Percentiles rank a stretch among this genome's conserved stretches.
These are phyloP conservation scores for Globisporangium megalacanthum DNA, from an alignment of 352 stramenopile genomes.

Conservation along the genomic window DNA sequence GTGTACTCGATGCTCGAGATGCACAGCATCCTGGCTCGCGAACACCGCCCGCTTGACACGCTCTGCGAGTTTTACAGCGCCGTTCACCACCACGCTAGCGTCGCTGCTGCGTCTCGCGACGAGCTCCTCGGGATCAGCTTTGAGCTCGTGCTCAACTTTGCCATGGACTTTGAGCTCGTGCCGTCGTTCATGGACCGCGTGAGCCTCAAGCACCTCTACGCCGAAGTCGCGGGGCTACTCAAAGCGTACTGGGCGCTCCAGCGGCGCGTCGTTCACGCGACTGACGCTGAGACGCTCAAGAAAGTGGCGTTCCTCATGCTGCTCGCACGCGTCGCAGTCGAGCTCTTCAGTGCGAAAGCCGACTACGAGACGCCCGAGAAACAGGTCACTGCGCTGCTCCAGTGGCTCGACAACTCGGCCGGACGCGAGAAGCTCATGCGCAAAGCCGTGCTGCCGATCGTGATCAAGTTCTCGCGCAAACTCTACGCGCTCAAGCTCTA, in stretches of 20 bases:
- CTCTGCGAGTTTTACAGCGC: conserved; percentile 76
- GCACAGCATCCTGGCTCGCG: conserved; percentile 49
- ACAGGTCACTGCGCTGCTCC: conserved; percentile 63
- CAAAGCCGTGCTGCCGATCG: conserved; percentile 53
- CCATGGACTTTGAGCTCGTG: conserved; percentile 79
- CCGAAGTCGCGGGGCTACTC: conserved; percentile 45
- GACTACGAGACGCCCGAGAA: conserved; percentile 70
- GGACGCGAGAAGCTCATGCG: conserved; percentile 66
- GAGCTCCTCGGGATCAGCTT: conserved; percentile 59
- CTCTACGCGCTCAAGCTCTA: conserved; percentile 39
- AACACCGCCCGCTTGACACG: conserved; percentile 57
- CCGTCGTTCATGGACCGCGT: conserved; percentile 76
- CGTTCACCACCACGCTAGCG: conserved; percentile 27
- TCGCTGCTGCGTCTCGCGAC: conserved; percentile 19
- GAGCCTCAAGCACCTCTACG: conserved; percentile 67
- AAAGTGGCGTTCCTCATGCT: conserved; percentile 67
- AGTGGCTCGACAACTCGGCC: conserved; percentile 73
- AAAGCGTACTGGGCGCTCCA: conserved; percentile 59
- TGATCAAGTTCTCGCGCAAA: conserved; percentile 71
- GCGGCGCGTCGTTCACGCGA: conserved; percentile 44
- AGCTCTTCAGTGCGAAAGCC: conserved; percentile 52
- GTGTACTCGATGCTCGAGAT: conserved; percentile 79
- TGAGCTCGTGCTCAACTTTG: conserved; percentile 60
- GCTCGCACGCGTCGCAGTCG: conserved; percentile 57
- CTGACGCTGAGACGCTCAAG: conserved; percentile 62